phyloP scores from a whole-genome alignment of 1,284 basidiomycete genomes.

The Inonotus obliquus region DNA sequence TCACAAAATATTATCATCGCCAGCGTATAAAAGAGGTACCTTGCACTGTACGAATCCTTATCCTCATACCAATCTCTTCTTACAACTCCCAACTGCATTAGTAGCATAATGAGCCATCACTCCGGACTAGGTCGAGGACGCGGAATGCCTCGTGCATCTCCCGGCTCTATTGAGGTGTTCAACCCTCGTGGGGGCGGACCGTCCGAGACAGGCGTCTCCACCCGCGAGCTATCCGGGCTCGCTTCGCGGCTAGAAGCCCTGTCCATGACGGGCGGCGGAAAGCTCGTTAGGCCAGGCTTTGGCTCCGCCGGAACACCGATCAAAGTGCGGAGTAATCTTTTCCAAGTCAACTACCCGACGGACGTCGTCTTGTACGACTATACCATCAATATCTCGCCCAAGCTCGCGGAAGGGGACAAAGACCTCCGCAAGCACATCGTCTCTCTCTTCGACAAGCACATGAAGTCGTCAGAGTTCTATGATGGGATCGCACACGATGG shows the following conservation, averaged over 20 bases:
- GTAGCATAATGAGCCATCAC: background rate
- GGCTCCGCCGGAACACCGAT: constrained; percentile 52
- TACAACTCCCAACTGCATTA: background rate
- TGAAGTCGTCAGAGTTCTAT: constrained; percentile 36
- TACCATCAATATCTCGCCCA: constrained; percentile 45
- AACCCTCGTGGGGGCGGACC: background rate
- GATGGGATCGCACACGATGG: constrained; percentile 57
- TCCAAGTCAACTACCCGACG: constrained; percentile 47
- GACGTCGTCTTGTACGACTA: constrained; percentile 53
- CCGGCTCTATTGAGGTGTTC: background rate
- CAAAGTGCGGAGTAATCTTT: constrained; percentile 63
- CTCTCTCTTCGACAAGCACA: constrained; percentile 47
- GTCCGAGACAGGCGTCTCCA: background rate
- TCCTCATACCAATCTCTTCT: background rate
- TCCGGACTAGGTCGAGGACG: background rate
- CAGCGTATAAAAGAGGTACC: background rate
- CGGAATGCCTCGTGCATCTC: background rate
- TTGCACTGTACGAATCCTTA: background rate
- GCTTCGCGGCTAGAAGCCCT: background rate
- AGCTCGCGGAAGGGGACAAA: constrained; percentile 40
- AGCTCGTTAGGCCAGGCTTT: constrained; percentile 51
- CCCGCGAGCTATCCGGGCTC: background rate
- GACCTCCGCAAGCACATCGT: constrained; percentile 44
- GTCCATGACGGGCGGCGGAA: constrained; percentile 16
- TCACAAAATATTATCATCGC: background rate